These are phyloP conservation scores for Prosopis cineraria DNA, from an alignment of 306 rosid genomes.

Conservation along the genomic window DNA sequence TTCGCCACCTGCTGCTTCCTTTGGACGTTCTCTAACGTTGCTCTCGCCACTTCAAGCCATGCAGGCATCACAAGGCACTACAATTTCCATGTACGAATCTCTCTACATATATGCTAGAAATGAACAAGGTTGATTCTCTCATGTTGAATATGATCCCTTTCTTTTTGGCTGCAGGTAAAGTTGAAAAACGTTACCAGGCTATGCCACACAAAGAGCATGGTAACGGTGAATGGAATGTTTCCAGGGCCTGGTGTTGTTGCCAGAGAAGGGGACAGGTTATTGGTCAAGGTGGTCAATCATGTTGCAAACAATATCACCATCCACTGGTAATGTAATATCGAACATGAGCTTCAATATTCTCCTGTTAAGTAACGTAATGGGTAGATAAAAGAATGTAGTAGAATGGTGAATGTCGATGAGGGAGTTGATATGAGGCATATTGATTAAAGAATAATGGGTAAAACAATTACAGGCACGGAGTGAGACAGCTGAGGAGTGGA, in stretches of 20 bases:
- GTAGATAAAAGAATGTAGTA: not conserved
- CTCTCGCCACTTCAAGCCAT: conserved; percentile 43
- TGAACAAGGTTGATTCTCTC: too few species aligned
- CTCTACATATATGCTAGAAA: not conserved
- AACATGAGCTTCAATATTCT: not conserved
- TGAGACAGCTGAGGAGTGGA: conserved; percentile 62
- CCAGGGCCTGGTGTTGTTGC: conserved; percentile 69
- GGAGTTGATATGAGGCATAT: too few species aligned
- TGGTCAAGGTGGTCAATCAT: conserved; percentile 71
- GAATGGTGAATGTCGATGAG: too few species aligned
- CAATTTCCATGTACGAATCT: conserved; percentile 52
- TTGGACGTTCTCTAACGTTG: conserved; percentile 31
- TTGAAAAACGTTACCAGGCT: conserved; percentile 57
- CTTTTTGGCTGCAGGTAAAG: conserved; percentile 41
- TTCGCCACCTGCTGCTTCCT: conserved; percentile 39
- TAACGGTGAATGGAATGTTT: conserved; percentile 65
- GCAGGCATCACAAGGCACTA: conserved; percentile 63
- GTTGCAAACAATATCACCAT: conserved; percentile 61
- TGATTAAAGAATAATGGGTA: too few species aligned
- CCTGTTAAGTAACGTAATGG: not conserved
- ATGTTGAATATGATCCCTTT: not conserved
- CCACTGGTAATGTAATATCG: conserved; percentile 58
- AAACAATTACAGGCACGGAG: conserved; percentile 56
- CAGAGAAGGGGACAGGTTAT: conserved; percentile 72
- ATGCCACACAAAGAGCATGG: conserved; percentile 61